phyloP scores from a whole-genome alignment of 768 basidiomycete species.

The Hemileccinum impolitum region DNA sequence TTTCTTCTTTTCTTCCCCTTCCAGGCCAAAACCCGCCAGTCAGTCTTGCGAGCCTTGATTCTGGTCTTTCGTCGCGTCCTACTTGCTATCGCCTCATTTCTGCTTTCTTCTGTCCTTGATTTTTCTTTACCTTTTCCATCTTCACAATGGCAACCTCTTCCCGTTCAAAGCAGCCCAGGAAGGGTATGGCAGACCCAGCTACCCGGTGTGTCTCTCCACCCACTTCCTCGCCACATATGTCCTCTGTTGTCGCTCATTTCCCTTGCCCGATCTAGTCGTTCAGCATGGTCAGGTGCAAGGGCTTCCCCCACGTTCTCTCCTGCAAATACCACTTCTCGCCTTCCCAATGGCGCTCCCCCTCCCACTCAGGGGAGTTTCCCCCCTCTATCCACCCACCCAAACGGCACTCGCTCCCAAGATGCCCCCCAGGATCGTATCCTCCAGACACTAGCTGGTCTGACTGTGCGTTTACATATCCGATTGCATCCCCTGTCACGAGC shows the following conservation, averaged over 20 bases:
- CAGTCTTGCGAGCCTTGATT: slow-evolving; percentile 17
- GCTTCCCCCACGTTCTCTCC: slow-evolving; percentile 72
- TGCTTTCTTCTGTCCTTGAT: slow-evolving; percentile 32
- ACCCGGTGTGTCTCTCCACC: slow-evolving; percentile 45
- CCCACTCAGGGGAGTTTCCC: slow-evolving; percentile 39
- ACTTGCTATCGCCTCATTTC: slow-evolving; percentile 36
- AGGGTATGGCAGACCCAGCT: slow-evolving; percentile 54
- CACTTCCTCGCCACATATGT: slow-evolving; percentile 13
- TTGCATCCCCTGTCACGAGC: slow-evolving; percentile 8
- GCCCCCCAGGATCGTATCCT: slow-evolving; percentile 56
- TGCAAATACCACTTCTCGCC: slow-evolving; percentile 36
- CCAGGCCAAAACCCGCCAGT: slow-evolving; percentile 22
- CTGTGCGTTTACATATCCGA: slow-evolving; percentile 45
- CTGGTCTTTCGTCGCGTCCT: slow-evolving; percentile 32
- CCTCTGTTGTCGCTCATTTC: slow-evolving; percentile 5
- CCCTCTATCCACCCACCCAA: slow-evolving; percentile 42
- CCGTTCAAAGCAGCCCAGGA: slow-evolving; percentile 62
- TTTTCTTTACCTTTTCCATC: slow-evolving; percentile 21
- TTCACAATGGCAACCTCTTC: slow-evolving; percentile 58
- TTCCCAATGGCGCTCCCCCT: slow-evolving; percentile 39
- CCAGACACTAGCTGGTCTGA: slow-evolving; percentile 64
- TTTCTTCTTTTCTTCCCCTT: slow-evolving; percentile 13
- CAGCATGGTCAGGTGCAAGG: slow-evolving; percentile 67
- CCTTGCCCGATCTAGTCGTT: slow-evolving; percentile 31
- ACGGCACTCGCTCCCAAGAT: slow-evolving; percentile 46